These are phyloP conservation scores for Emydomyces testavorans DNA, from an alignment of 2,329 filamentous ascomycete genomes.

Conservation along the genomic window DNA sequence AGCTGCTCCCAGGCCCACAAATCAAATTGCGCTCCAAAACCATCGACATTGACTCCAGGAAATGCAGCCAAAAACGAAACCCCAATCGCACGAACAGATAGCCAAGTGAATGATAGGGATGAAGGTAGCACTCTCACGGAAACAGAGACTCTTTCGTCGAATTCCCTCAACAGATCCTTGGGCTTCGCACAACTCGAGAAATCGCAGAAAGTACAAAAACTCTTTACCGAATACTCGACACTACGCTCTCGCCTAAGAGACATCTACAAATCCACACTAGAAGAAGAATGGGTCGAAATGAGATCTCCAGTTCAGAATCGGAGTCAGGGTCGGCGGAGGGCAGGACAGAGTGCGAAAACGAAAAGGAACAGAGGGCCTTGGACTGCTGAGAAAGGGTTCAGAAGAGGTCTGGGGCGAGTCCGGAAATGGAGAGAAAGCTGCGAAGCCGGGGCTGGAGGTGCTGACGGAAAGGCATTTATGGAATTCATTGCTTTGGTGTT, in stretches of 20 bases:
- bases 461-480: slow-evolving; percentile 29
- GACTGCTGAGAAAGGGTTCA: slow-evolving; percentile 36
- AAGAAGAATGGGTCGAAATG: slow-evolving; percentile 33
- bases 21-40: slow-evolving; percentile 29
- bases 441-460: slow-evolving; percentile 24
- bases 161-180: not conserved
- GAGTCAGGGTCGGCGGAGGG: slow-evolving; percentile 18
- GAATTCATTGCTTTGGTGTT: slow-evolving; percentile 28
- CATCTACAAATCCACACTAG: slow-evolving; percentile 33
- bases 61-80: slow-evolving; percentile 7
- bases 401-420: slow-evolving; percentile 32
- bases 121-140: not conserved
- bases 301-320: slow-evolving; percentile 19
- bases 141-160: not conserved
- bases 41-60: slow-evolving; percentile 12
- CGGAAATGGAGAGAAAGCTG: slow-evolving; percentile 29
- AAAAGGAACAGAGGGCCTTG: slow-evolving; percentile 25
- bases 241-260: slow-evolving; percentile 32
- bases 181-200: slow-evolving; percentile 17
- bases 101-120: not conserved
- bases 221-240: slow-evolving; percentile 30
- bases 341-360: slow-evolving; percentile 20
- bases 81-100: not conserved
- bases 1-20: slow-evolving; percentile 37
- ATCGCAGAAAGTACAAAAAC: slow-evolving; percentile 27